Base-by-base conservation (phyloP, 2,329 filamentous ascomycete genomes). In the Albifimbria verrucaria region DNA sequence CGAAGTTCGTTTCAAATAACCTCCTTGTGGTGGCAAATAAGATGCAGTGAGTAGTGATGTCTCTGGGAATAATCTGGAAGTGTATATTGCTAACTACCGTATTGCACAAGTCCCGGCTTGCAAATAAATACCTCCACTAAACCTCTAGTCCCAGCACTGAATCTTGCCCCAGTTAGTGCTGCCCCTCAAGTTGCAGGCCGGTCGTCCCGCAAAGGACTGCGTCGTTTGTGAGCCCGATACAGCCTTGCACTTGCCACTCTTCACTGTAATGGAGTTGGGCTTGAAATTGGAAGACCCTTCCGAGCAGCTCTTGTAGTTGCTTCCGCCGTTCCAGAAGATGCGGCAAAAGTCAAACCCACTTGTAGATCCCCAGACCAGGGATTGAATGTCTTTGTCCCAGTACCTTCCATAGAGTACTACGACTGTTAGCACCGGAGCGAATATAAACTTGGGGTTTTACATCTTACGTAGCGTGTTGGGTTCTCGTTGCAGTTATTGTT, bases 311-410 rank as follows among this genome's bases (percentile, higher is more conserved):
- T 46, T 22, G 43, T 24, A 22, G 22, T 46, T 46, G 12, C 43
- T 24, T 10, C 22, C 22, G 43, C 43, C 43, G 39, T 43, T 43
- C 39, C 39, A 43, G 39, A 43, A 43, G 39, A 43, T 43, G 9
- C 39, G 39, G 39, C 39, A 43, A 43, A 43, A 43, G 39, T 43
- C 39, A 43, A 43, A 43, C 15, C 39, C 39, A 43, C 39, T 43
- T 18, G 39, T 43, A 18, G 39, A 43, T 9, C 39, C 39, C 39
- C 39, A 10, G 39, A 43, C 39, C 39, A 43, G n/a, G 39, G 39
- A n/a, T 43, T 43, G 20, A 43, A 43, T 21, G 39, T 43, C n/a
- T n/a, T 43, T 7, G 39, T n/a, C 9, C 39, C 39, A 21, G 39
- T 43, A n/a, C 39, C 39, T 17, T 43, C 39, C 20, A 43, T 43